Evolutionary conservation across 2,329 filamentous ascomycete species (phyloP), one percentile per base, ranked within the genome.

Genomic region (Diaporthe sp.): DNA sequence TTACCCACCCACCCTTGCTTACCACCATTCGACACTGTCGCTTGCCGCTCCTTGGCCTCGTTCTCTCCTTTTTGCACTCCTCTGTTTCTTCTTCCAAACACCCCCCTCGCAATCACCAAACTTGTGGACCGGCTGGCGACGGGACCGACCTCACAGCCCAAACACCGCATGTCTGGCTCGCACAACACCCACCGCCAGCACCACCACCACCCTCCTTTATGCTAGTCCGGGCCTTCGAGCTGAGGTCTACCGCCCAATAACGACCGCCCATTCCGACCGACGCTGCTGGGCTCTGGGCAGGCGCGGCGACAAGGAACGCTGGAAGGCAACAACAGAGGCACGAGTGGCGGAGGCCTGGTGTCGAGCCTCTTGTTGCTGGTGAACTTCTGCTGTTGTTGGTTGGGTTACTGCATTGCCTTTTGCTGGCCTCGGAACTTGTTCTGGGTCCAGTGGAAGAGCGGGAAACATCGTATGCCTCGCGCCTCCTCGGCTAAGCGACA

Each of bases 401-500:
- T 70, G 65, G 65, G 65, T 42, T 70, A 70, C 49, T 70, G 65
- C 49, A 70, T 70, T 78, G 78, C 80, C 77, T 78, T 80, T 81
- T 81, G 81, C 85, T 86, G 85, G 85, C 73, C 85, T 85, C 85
- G 84, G 85, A 85, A 85, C 82, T 80, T 76, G 80, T 86, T 86
- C 85, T 86, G 85, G 83, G 85, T 55, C 84, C 83, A 80, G 82
- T 80, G 83, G 81, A 84, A 83, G 82, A 82, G 78, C 77, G 82
- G 79, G 31, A 68, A 68, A 71, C 68, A 82, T 85, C 88, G 88
- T 88, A 92, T 92, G 90, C 89, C 90, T 91, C 90, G 90, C 83
- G 88, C 86, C 82, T 86, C 89, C 81, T 87, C 85, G 84, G 84
- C 87, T 84, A 92, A 92, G 88, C 89, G 90, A 90, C 89, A 91